phyloP scores from a whole-genome alignment of 768 basidiomycete species.

The Omphalotus guepiniiformis region DNA sequence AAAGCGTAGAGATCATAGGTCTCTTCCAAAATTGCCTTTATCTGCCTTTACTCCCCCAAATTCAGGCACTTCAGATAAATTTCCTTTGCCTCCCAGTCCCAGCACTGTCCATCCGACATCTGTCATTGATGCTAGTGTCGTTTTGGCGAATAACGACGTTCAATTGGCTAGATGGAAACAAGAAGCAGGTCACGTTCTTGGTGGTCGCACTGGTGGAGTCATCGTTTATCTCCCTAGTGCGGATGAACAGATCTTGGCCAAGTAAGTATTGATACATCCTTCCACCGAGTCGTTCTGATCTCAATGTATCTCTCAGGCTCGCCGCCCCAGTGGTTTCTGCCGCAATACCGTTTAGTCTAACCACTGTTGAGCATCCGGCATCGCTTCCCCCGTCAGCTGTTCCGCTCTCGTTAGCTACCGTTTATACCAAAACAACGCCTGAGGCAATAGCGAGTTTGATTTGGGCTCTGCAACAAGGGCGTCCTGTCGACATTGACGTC shows the following conservation, averaged over 20 bases:
- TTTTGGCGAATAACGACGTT: conserved; percentile 34
- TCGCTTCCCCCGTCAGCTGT: conserved; percentile 35
- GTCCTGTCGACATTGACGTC: conserved; percentile 70
- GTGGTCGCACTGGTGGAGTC: conserved; percentile 45
- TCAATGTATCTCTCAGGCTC: conserved; percentile 7
- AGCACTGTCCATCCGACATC: conserved; percentile 56
- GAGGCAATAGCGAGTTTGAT: conserved; percentile 50
- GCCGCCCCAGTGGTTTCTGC: conserved; percentile 48
- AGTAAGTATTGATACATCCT: conserved; percentile 43
- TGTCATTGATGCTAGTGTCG: conserved; percentile 68
- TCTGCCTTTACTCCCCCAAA: conserved; percentile 72
- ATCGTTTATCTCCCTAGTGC: conserved; percentile 49
- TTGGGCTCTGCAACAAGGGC: conserved; percentile 62
- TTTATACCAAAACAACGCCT: conserved; percentile 47
- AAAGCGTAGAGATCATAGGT: conserved; percentile 61
- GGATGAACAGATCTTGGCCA: conserved; percentile 39
- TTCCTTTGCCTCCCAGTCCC: conserved; percentile 67
- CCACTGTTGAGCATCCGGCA: conserved; percentile 35
- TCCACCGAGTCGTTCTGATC: not conserved
- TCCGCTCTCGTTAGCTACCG: conserved; percentile 51
- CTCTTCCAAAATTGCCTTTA: conserved; percentile 66
- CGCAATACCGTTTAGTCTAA: conserved; percentile 57
- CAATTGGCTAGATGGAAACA: conserved; percentile 48
- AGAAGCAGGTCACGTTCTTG: conserved; percentile 43
- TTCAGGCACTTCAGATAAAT: conserved; percentile 60